Evolutionary conservation across 441 rosid species (phyloP).

Genomic region (Eutrema salsugineum): DNA sequence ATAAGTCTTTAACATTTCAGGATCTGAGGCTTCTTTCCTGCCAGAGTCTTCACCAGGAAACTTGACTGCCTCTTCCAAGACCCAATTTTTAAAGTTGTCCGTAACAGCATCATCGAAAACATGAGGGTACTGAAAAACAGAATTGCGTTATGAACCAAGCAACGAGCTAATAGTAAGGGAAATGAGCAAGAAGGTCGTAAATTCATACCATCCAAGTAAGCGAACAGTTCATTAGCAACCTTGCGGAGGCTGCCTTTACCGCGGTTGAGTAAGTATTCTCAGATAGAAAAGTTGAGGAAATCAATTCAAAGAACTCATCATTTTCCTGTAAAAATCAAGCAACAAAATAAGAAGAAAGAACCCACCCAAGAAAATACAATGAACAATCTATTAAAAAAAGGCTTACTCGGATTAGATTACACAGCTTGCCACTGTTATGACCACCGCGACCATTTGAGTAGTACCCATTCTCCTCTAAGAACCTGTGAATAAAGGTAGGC

Average conservation of each 20-base stretch:
- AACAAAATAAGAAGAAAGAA: constrained; percentile 24
- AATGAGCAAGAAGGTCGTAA: background rate
- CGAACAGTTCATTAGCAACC: constrained; percentile 83
- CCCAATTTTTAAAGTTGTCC: constrained; percentile 88
- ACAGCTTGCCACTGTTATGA: constrained; percentile 80
- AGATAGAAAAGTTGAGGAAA: constrained; percentile 83
- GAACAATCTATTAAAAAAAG: background rate
- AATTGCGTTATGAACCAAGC: constrained; percentile 16
- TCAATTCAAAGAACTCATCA: constrained; percentile 94
- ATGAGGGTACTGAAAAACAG: constrained; percentile 67
- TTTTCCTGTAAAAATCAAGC: constrained; percentile 59
- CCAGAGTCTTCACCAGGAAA: constrained; percentile 54
- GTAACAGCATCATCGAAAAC: constrained; percentile 80
- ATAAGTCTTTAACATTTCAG: constrained; percentile 86
- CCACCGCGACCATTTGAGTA: constrained; percentile 64
- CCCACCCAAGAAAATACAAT: background rate
- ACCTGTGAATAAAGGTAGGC: constrained; percentile 39
- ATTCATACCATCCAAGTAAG: constrained; percentile 71
- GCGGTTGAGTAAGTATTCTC: constrained; percentile 68
- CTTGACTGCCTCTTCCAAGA: constrained; percentile 66
- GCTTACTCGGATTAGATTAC: constrained; percentile 72
- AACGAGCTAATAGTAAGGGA: constrained; percentile 9
- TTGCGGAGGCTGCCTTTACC: constrained; percentile 85
- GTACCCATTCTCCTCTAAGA: constrained; percentile 51
- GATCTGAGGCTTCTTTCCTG: constrained; percentile 67